These are phyloP conservation scores for Crucibulum laeve DNA, from an alignment of 768 basidiomycete genomes.

Conservation along the genomic window DNA sequence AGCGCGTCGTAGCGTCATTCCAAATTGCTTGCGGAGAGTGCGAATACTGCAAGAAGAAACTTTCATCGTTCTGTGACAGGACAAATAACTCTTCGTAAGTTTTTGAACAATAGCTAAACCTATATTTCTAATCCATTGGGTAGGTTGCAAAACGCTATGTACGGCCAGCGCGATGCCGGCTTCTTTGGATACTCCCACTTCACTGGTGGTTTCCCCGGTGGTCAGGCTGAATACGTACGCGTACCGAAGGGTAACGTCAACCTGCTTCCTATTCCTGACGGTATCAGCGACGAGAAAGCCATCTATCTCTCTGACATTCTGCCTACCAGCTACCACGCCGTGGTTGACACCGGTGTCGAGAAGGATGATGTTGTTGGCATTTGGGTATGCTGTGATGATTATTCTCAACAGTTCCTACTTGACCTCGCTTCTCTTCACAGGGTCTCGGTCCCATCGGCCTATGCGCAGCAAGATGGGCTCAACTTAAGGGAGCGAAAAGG, in stretches of 20 bases:
- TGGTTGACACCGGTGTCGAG: conserved; percentile 71
- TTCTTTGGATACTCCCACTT: conserved; percentile 74
- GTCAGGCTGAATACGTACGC: conserved; percentile 72
- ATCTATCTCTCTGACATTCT: conserved; percentile 59
- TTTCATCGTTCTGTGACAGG: conserved; percentile 69
- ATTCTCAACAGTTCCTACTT: neutral
- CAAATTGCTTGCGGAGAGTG: conserved; percentile 75
- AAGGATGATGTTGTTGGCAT: conserved; percentile 68
- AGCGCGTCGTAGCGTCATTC: conserved; percentile 77
- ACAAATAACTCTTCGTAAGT: conserved; percentile 62
- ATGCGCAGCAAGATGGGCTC: conserved; percentile 55
- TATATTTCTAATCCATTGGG: neutral
- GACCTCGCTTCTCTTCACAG: conserved; percentile 18
- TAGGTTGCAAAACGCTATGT: conserved; percentile 54
- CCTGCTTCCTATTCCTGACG: conserved; percentile 63
- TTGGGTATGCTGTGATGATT: conserved; percentile 38
- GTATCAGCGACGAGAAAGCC: conserved; percentile 57
- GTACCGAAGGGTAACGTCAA: conserved; percentile 73
- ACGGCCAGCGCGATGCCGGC: conserved; percentile 64
- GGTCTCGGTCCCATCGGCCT: conserved; percentile 67
- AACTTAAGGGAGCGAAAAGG: conserved; percentile 63
- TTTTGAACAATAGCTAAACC: conserved; percentile 6
- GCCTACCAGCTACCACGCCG: conserved; percentile 69
- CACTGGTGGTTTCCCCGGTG: conserved; percentile 68
- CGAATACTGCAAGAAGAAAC: conserved; percentile 67